Percentiles rank a stretch among this genome's conserved stretches.
Evolutionary conservation across 805 yeast species (phyloP).

Genomic region (Myxozyma lipomycoides): DNA sequence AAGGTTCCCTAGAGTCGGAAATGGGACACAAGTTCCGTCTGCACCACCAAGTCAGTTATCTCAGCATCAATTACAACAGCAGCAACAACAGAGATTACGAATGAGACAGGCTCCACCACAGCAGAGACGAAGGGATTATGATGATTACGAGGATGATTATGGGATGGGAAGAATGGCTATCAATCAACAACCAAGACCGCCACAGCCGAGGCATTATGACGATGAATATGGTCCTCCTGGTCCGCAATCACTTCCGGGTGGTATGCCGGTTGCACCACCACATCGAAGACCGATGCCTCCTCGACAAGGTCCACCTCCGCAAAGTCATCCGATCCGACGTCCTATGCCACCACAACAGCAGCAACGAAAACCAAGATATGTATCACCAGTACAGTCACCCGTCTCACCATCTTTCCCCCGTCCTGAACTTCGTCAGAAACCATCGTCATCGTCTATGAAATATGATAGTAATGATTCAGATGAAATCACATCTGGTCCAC

Average conservation of each 20-base stretch:
- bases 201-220: constrained; percentile 3
- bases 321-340: background rate
- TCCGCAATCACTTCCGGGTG: constrained; percentile 4
- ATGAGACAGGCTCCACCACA: constrained; percentile 2
- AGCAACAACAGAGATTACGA: constrained; percentile 3
- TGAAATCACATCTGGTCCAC: background rate
- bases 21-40: constrained; percentile 11
- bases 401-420: background rate
- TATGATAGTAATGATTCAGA: background rate
- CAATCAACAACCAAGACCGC: constrained; percentile 8
- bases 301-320: constrained; percentile 1
- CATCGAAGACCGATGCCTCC: constrained; percentile 5
- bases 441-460: background rate
- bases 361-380: background rate
- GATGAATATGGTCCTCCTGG: background rate
- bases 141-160: constrained; percentile 2
- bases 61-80: background rate
- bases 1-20: constrained; percentile 16
- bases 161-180: no score
- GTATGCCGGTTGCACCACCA: no score
- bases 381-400: background rate
- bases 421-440: background rate
- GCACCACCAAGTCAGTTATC: background rate
- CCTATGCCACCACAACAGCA: background rate
- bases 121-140: constrained; percentile 3